These are phyloP conservation scores for Hanseniaspora guilliermondii DNA, from an alignment of 805 yeast species.

Conservation along the genomic window DNA sequence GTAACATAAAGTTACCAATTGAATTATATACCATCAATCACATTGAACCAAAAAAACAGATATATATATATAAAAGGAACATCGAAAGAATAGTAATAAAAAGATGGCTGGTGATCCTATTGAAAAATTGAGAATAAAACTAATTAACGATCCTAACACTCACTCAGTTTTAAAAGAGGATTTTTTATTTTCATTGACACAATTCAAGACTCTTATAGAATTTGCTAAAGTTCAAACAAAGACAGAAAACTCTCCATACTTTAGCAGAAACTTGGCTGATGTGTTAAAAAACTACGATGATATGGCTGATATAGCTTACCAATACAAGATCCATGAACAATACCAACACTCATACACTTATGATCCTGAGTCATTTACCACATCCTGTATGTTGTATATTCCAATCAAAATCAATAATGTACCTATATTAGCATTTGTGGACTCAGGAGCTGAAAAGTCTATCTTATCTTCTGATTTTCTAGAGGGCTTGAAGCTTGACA, in stretches of 20 bases:
- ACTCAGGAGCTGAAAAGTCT: conserved; percentile 89
- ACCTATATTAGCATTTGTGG: conserved; percentile 84
- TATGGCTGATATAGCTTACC: conserved; percentile 24
- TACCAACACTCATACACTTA: conserved; percentile 68
- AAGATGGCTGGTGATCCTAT: conserved; percentile 12
- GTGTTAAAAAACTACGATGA: conserved; percentile 7
- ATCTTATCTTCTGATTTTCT: conserved; percentile 71
- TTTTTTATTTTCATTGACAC: neutral
- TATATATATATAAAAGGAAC: too few relatives aligned
- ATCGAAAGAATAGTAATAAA: too few relatives aligned
- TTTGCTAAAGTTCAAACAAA: conserved; percentile 11
- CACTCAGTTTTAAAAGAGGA: conserved; percentile 11
- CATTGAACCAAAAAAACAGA: neutral
- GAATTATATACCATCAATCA: too few relatives aligned
- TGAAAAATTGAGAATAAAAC: conserved; percentile 11
- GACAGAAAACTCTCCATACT: conserved; percentile 3
- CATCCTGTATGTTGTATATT: conserved; percentile 74
- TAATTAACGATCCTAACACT: conserved; percentile 6
- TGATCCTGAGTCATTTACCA: conserved; percentile 79
- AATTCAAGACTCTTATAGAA: conserved; percentile 10
- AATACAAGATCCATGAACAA: conserved; percentile 68
- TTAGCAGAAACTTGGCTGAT: conserved; percentile 3
- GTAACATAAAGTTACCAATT: too few relatives aligned
- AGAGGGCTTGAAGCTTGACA: conserved; percentile 52
- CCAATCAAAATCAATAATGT: conserved; percentile 65